These are phyloP conservation scores for Penicillium waksmanii DNA, from an alignment of 495 filamentous ascomycete species.

Conservation along the genomic window DNA sequence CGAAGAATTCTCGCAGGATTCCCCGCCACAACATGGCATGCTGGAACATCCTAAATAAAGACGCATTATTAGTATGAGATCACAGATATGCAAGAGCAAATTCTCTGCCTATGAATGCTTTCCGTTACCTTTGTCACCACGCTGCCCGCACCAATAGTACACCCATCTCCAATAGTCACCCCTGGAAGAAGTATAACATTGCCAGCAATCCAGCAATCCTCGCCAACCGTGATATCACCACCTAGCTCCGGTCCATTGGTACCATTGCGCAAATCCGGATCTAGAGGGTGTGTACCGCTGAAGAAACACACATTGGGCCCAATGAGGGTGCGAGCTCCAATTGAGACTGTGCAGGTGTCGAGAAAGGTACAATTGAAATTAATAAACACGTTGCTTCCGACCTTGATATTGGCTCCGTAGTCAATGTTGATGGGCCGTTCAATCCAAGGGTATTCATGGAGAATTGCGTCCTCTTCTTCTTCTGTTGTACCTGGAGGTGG, in stretches of 20 bases:
- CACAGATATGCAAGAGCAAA: not conserved
- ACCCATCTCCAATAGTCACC: conserved; percentile 78
- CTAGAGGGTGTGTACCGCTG: conserved; percentile 73
- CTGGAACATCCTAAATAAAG: conserved; percentile 58
- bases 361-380: conserved; percentile 77
- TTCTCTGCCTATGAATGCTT: conserved; percentile 2
- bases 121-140: conserved; percentile 81
- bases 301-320: conserved; percentile 77
- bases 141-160: conserved; percentile 78
- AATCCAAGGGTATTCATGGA: conserved; percentile 65
- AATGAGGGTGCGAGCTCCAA: conserved; percentile 78
- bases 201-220: conserved; percentile 90
- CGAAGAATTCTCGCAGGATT: conserved; percentile 68
- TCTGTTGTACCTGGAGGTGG: conserved; percentile 64
- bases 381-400: conserved; percentile 72
- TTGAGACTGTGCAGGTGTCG: conserved; percentile 76
- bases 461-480: conserved; percentile 48
- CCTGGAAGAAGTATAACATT: conserved; percentile 78
- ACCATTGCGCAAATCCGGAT: conserved; percentile 74
- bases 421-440: conserved; percentile 72
- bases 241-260: conserved; percentile 75
- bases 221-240: conserved; percentile 73
- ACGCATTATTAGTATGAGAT: not conserved
- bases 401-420: conserved; percentile 73
- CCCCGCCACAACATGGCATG: conserved; percentile 64